Percentiles rank a stretch among this genome's conserved stretches.
These are phyloP conservation scores for Tilletia indica DNA, from an alignment of 1,284 basidiomycete genomes.

Conservation along the genomic window DNA sequence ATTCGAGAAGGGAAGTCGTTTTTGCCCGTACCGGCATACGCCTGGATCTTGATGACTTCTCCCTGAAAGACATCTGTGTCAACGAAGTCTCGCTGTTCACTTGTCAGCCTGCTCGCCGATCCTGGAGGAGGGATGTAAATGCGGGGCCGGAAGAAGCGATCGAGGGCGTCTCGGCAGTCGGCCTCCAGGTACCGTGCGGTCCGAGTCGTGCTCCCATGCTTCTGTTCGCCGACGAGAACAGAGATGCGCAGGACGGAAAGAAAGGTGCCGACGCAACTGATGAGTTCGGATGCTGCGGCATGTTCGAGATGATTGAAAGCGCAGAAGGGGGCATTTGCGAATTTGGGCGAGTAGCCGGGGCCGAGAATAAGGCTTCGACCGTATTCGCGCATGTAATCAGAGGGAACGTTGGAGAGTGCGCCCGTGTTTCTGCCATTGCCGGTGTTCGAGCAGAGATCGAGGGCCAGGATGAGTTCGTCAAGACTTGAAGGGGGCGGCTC, in stretches of 20 bases:
- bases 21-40: constrained; percentile 50
- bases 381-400: neutral
- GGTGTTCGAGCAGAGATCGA: neutral
- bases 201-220: constrained; percentile 22
- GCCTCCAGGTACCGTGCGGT: constrained; percentile 39
- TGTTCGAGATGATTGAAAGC: constrained; percentile 35
- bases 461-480: constrained; percentile 27
- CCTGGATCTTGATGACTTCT: constrained; percentile 44
- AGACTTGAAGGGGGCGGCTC: constrained; percentile 21
- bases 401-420: neutral
- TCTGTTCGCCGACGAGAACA: constrained; percentile 24
- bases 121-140: neutral
- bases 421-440: neutral
- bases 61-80: constrained; percentile 1
- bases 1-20: constrained; percentile 44
- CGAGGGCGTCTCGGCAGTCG: constrained; percentile 34
- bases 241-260: constrained; percentile 39
- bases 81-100: constrained; percentile 7
- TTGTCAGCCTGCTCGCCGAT: neutral
- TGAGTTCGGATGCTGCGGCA: constrained; percentile 34
- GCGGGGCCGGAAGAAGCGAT: constrained; percentile 31
- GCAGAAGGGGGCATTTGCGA: constrained; percentile 19
- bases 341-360: constrained; percentile 17
- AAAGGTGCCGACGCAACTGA: constrained; percentile 41
- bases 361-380: constrained; percentile 28